These are phyloP conservation scores for Podaxis sp. DNA, from an alignment of 768 basidiomycete genomes.

Conservation along the genomic window DNA sequence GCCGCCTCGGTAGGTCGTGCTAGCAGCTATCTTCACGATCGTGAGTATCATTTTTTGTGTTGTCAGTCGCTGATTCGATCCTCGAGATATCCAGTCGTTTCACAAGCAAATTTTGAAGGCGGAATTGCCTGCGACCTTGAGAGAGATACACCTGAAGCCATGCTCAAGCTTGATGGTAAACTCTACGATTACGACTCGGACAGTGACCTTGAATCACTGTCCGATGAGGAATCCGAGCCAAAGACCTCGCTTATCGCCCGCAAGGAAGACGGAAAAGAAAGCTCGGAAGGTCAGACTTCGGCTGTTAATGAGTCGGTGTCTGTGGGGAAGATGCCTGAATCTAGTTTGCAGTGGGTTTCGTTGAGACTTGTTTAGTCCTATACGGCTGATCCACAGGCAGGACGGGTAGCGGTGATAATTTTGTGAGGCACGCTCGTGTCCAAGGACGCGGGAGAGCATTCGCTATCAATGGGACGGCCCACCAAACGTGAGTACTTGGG, in stretches of 20 bases:
- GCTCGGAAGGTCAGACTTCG: neutral
- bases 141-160: neutral
- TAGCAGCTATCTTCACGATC: neutral
- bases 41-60: neutral
- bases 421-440: neutral
- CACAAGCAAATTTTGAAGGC: neutral
- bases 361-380: neutral
- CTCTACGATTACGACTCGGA: slow-evolving; percentile 10
- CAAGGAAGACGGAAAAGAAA: neutral
- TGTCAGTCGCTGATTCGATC: neutral
- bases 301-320: too few species aligned
- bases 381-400: neutral
- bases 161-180: neutral
- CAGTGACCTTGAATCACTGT: slow-evolving; percentile 12
- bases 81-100: slow-evolving; percentile 2
- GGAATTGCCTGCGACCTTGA: slow-evolving; percentile 2
- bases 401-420: neutral
- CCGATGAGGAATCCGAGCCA: neutral
- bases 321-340: neutral
- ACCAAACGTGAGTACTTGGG: slow-evolving; percentile 7
- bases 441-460: neutral
- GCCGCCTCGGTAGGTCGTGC: neutral
- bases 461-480: slow-evolving; percentile 9
- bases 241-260: neutral
- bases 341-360: neutral